phyloP scores from a whole-genome alignment of 2,329 filamentous ascomycete genomes.

The Dryadomyces sulphureus region DNA sequence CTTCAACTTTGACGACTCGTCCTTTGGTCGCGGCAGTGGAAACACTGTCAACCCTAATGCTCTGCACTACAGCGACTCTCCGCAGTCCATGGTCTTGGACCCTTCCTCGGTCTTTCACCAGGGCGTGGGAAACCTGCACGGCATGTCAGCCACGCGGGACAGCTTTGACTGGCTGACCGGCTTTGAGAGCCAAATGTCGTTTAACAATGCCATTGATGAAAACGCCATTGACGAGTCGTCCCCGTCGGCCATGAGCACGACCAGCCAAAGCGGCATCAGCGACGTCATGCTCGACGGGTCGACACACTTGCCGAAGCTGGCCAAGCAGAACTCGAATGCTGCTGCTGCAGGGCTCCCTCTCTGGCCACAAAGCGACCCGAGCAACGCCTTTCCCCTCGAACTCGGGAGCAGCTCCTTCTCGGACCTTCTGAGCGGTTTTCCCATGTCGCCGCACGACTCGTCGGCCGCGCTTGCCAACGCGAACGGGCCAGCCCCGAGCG shows the following conservation, averaged over 20 bases:
- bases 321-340: too few relatives aligned
- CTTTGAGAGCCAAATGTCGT: slow-evolving; percentile 63
- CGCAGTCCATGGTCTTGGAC: slow-evolving; percentile 51
- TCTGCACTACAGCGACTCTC: slow-evolving; percentile 68
- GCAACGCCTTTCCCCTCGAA: slow-evolving; percentile 61
- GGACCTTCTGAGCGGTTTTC: slow-evolving; percentile 57
- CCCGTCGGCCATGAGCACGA: slow-evolving; percentile 88
- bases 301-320: slow-evolving; percentile 30
- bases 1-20: slow-evolving; percentile 53
- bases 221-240: slow-evolving; percentile 84
- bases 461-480: slow-evolving; percentile 36
- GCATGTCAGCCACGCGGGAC: slow-evolving; percentile 35
- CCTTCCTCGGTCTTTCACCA: slow-evolving; percentile 24
- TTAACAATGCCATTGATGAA: slow-evolving; percentile 47
- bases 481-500: too few relatives aligned
- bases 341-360: too few relatives aligned
- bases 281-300: slow-evolving; percentile 82
- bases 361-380: slow-evolving; percentile 50
- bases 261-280: slow-evolving; percentile 80
- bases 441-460: slow-evolving; percentile 63
- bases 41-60: slow-evolving; percentile 57
- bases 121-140: slow-evolving; percentile 14
- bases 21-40: slow-evolving; percentile 54
- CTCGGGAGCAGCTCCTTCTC: slow-evolving; percentile 60
- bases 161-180: slow-evolving; percentile 70